Conservation (phyloP, 108 stramenopile genomes). For the Cylindrotheca fusiformis region DNA sequence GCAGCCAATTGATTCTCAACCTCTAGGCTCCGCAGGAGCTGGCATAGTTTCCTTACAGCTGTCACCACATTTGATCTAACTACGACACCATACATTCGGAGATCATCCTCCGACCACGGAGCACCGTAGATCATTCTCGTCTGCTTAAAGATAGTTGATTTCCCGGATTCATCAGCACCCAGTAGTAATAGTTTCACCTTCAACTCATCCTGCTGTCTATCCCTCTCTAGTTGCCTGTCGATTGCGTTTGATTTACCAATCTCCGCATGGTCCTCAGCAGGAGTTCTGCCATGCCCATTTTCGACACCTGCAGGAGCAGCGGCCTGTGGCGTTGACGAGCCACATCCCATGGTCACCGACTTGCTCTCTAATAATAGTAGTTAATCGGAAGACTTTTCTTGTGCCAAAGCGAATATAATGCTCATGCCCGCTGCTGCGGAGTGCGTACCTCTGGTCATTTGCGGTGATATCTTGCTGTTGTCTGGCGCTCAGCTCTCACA, state of each 20-base stretch:
- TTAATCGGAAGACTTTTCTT: too few species aligned
- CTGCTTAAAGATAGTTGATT: conserved; percentile 98
- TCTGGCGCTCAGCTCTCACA: too few species aligned
- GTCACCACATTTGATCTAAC: conserved; percentile 78
- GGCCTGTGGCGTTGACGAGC: conserved; percentile 33
- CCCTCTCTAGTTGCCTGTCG: conserved; percentile 45
- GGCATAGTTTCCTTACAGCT: conserved; percentile 74
- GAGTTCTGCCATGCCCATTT: conserved; percentile 9
- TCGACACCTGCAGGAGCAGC: conserved; percentile 14
- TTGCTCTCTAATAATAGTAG: too few species aligned
- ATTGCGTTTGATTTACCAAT: conserved; percentile 38
- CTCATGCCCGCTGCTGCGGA: too few species aligned
- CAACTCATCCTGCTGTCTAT: conserved; percentile 50
- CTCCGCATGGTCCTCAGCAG: conserved; percentile 36
- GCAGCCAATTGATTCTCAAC: conserved; percentile 63
- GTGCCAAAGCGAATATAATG: too few species aligned
- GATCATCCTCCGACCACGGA: conserved; percentile 70
- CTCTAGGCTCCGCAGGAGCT: conserved; percentile 57
- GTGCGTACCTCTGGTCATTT: too few species aligned
- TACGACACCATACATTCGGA: conserved; percentile 84
- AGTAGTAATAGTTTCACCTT: conserved; percentile 97
- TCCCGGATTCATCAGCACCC: conserved; percentile 98
- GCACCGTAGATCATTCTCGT: conserved; percentile 81
- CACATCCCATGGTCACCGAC: conserved; percentile 54
- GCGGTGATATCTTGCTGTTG: too few species aligned